Evolutionary conservation across 2,329 filamentous ascomycete genomes (phyloP), one percentile per base, ranked within the genome.

Genomic region (Escovopsis sp.): DNA sequence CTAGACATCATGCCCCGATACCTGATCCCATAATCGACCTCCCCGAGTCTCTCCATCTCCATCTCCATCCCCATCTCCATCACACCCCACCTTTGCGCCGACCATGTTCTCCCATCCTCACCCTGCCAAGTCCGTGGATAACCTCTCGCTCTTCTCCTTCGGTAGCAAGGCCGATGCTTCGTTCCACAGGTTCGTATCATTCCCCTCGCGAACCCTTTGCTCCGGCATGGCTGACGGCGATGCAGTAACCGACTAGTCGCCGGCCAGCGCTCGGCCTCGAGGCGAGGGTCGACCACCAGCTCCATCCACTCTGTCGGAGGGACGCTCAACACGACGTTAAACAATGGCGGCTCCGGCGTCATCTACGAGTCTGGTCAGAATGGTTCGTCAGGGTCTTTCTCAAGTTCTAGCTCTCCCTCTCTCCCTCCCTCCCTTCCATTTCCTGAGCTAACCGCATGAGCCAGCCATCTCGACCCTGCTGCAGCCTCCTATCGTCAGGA

Each of bases 401-500:
- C 28, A 39, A 30, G 26, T 32, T 32, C 28, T 11, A 9, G 8
- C 28, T 32, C 28, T 15, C 15, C 15, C 15, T 15, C 15, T 2
- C 15, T 15, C 15, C 15, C 15, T 15, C 15, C 15, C 15, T 15
- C 15, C 15, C 15, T 15, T 30, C 28, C 10, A 5, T 30, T 30
- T 6, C 33, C 41, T 32, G 12, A 37, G 40, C 38, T 46, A 26
- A 47, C 26, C 26, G 38, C 32, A 32, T 40, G 43, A 33, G 40
- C 41, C 39, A 85, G 83, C 91, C 47, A 96, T 96, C 53, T 94
- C 88, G 8, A 94, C 86, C 1, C 72, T 96, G n/a, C 73, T 96
- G 4, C 85, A 94, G 56, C 82, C 86, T 26, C 85, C 89, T 4
- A 94, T 94, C 51, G 78, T 93, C 44, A 78, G 89, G 49, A 94